Conservation (phyloP, 192 early-diverging fungal species). For the Linnemannia hyalina region DNA sequence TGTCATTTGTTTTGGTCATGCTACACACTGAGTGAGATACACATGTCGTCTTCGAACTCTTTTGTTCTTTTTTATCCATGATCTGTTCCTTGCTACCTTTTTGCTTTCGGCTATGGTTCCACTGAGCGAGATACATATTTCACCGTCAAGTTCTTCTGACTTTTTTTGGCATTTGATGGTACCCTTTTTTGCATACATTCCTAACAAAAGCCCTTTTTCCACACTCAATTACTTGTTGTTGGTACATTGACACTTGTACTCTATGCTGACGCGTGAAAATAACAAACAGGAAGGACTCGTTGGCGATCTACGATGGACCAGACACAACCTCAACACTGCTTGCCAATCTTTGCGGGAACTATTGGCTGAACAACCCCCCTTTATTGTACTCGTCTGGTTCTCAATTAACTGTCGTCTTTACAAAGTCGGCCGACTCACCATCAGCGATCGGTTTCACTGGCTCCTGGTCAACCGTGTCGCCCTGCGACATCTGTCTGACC, state of each 20-base stretch:
- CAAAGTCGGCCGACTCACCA: constrained; percentile 18
- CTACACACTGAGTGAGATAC: not conserved
- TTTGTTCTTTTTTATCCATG: no score
- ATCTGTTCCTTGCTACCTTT: not conserved
- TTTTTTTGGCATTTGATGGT: not conserved
- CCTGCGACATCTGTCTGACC: constrained; percentile 29
- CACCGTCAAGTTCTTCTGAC: not conserved
- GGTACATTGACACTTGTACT: not conserved
- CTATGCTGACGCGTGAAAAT: no score
- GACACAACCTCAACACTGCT: constrained; percentile 34
- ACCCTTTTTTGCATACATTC: not conserved
- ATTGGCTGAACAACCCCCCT: constrained; percentile 12
- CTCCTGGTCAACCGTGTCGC: constrained; percentile 17
- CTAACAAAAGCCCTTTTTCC: not conserved
- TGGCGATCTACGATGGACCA: constrained; percentile 53
- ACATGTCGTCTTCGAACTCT: not conserved
- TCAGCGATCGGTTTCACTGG: constrained; percentile 26
- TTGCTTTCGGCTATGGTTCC: not conserved
- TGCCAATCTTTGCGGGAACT: constrained; percentile 41
- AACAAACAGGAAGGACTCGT: constrained; percentile 33
- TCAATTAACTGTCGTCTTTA: constrained; percentile 35
- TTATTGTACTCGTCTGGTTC: constrained; percentile 35
- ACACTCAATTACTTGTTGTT: not conserved
- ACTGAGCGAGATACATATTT: no score
- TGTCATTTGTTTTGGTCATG: not conserved